Percentiles rank a stretch among this genome's conserved stretches.
phyloP scores from a whole-genome alignment of 2,329 filamentous ascomycete species.

The Paraphoma chrysanthemicola region DNA sequence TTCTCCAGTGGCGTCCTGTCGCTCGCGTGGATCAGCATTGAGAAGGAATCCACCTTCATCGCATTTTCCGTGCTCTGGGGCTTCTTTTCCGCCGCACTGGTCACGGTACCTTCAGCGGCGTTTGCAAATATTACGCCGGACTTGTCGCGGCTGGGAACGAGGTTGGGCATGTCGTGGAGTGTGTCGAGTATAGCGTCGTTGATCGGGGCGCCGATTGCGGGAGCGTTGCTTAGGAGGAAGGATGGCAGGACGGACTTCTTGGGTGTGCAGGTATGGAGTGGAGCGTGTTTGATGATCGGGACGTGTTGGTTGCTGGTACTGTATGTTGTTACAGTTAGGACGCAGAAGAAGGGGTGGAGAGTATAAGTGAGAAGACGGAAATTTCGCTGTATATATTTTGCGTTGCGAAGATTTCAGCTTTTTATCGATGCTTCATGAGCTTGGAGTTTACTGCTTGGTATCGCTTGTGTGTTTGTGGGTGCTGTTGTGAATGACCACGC shows the following conservation, averaged over 20 bases:
- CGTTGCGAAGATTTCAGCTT: neutral
- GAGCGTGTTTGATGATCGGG: constrained; percentile 41
- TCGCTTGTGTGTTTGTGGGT: too few species aligned
- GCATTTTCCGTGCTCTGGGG: constrained; percentile 47
- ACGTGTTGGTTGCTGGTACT: constrained; percentile 33
- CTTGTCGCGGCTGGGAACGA: constrained; percentile 42
- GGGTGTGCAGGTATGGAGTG: constrained; percentile 45
- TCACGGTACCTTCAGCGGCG: constrained; percentile 45
- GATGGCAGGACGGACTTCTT: constrained; percentile 35
- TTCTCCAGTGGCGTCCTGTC: constrained; percentile 35
- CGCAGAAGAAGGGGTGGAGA: constrained; percentile 38
- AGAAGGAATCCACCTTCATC: constrained; percentile 35
- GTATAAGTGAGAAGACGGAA: constrained; percentile 21
- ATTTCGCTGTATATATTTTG: neutral
- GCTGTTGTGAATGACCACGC: too few species aligned
- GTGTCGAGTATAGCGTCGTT: constrained; percentile 44
- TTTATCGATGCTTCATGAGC: neutral
- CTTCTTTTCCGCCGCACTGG: constrained; percentile 47
- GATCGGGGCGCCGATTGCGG: constrained; percentile 47
- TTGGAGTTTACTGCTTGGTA: too few species aligned
- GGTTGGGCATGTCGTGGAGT: constrained; percentile 48
- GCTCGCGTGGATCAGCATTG: constrained; percentile 43
- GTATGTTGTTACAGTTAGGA: constrained; percentile 31
- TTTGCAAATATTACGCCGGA: constrained; percentile 48
- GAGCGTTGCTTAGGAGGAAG: constrained; percentile 34